Base-by-base conservation (phyloP, 2,329 filamentous ascomycete species). In the Aspergillus pseudoglaucus region DNA sequence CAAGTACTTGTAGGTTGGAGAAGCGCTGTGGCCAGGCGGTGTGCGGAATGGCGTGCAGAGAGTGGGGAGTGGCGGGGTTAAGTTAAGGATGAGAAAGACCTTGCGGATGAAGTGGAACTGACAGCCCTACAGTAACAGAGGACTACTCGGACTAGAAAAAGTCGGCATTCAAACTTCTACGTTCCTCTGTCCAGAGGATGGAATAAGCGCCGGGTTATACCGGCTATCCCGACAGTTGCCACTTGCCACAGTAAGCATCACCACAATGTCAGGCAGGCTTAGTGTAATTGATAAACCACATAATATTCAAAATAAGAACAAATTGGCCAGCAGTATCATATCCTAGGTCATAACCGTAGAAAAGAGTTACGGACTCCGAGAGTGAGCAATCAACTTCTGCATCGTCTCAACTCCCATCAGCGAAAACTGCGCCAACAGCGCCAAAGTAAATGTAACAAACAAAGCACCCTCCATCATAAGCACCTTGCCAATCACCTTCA, bases 401-500 rank as follows among this genome's bases (percentile, higher is more conserved):
- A 60, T 47, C 15, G 47, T 41, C 45, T 54, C 48, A 30, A 73
- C 71, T 54, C 74, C 67, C 45, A 77, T 62, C n/a, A 80, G 57
- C 43, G 79, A 59, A 27, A 76, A 52, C 67, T 87, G 74, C 9
- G 75, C 73, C 3, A 77, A 58, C 5, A 87, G 18, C 20, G 83
- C 53, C 7, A 75, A 63, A 3, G 63, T 61, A 46, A 82, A 71
- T 30, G 81, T 45, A 4, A 79, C 23, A 20, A 71, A 62, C 12
- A 78, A 57, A 3, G 68, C 76, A 14, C 80, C 47, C 42, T 75
- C 65, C 47, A 88, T 75, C 30, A 74, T 65, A 53, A 82, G 75
- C 57, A 85, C 76, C 80, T 95, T 95, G 69, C 77, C 71, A 59
- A 88, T 85, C 27, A 93, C 77, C 70, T 85, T 83, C 61, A 90